Percentiles rank a stretch among this genome's conserved stretches.
Evolutionary conservation across 2,329 filamentous ascomycete species (phyloP).

Genomic region (Verticillium isaacii): DNA sequence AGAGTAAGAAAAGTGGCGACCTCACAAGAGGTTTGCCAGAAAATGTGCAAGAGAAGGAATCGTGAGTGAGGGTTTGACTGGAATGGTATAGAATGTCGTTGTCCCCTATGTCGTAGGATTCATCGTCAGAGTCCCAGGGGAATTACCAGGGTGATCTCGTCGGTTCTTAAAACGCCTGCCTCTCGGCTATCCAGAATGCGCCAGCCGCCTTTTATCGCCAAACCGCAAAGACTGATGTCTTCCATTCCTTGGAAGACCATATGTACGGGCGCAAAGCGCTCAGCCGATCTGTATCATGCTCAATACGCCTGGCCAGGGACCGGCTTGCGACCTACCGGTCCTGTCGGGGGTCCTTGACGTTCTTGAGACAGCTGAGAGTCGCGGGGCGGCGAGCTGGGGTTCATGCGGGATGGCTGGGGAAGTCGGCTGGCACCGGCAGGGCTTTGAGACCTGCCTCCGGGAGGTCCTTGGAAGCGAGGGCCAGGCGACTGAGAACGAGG

Average conservation of each 20-base stretch:
- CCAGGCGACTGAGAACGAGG: conserved; percentile 26
- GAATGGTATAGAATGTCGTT: conserved; percentile 11
- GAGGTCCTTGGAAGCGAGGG: conserved; percentile 36
- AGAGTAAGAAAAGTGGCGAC: conserved; percentile 26
- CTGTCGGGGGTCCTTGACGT: conserved; percentile 29
- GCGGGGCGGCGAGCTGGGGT: conserved; percentile 25
- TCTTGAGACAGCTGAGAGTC: conserved; percentile 17
- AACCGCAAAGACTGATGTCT: conserved; percentile 12
- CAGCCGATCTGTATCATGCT: background rate
- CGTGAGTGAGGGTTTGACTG: conserved; percentile 12
- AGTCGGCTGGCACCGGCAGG: conserved; percentile 42
- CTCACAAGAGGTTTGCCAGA: conserved; percentile 4
- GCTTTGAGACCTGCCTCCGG: conserved; percentile 33
- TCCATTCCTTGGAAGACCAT: conserved; percentile 7
- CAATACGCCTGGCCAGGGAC: conserved; percentile 46
- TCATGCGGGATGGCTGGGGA: conserved; percentile 34
- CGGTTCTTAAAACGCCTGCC: conserved; percentile 13
- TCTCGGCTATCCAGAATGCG: conserved; percentile 12
- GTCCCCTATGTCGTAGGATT: conserved; percentile 7
- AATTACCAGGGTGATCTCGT: background rate
- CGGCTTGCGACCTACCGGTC: conserved; percentile 48
- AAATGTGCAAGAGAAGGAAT: conserved; percentile 16
- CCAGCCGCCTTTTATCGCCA: conserved; percentile 11
- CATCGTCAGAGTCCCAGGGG: conserved; percentile 6
- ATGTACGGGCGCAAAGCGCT: conserved; percentile 5